phyloP scores from a whole-genome alignment of 768 basidiomycete species.

The Suillus bovinus region DNA sequence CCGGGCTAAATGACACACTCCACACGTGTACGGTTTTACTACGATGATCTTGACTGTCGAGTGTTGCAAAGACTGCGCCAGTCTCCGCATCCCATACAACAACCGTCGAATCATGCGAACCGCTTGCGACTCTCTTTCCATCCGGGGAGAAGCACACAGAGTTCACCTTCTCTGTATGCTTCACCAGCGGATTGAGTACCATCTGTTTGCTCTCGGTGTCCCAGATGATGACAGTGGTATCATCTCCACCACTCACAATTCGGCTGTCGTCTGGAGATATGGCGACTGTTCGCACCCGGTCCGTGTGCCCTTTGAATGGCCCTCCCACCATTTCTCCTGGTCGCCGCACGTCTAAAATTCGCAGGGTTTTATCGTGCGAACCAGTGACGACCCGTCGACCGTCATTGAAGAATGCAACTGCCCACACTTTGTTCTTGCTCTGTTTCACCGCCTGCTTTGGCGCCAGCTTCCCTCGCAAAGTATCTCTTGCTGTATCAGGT shows the following conservation, averaged over 20 bases:
- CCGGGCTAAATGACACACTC: not conserved
- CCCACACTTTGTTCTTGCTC: constrained; percentile 31
- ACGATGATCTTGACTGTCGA: not conserved
- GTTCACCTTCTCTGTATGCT: constrained; percentile 20
- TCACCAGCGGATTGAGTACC: constrained; percentile 3
- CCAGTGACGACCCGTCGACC: constrained; percentile 26
- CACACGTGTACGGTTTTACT: not conserved
- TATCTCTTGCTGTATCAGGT: not conserved
- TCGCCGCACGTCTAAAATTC: constrained; percentile 28
- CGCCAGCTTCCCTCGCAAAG: not conserved
- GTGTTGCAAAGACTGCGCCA: constrained; percentile 1
- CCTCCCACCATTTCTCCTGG: constrained; percentile 23
- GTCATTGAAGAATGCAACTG: constrained; percentile 31
- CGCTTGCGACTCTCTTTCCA: constrained; percentile 41
- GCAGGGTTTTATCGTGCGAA: constrained; percentile 30
- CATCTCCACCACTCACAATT: constrained; percentile 8
- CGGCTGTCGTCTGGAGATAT: constrained; percentile 4
- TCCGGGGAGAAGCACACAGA: constrained; percentile 43
- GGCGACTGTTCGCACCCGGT: constrained; percentile 1
- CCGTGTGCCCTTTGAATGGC: constrained; percentile 21
- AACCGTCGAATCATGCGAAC: constrained; percentile 32
- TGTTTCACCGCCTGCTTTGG: constrained; percentile 1
- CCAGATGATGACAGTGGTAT: constrained; percentile 8
- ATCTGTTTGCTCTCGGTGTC: constrained; percentile 1
- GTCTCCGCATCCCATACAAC: constrained; percentile 10